Evolutionary conservation across 164 flowering plant genomes (phyloP).

Genomic region (grape (Vitis vinifera)): DNA sequence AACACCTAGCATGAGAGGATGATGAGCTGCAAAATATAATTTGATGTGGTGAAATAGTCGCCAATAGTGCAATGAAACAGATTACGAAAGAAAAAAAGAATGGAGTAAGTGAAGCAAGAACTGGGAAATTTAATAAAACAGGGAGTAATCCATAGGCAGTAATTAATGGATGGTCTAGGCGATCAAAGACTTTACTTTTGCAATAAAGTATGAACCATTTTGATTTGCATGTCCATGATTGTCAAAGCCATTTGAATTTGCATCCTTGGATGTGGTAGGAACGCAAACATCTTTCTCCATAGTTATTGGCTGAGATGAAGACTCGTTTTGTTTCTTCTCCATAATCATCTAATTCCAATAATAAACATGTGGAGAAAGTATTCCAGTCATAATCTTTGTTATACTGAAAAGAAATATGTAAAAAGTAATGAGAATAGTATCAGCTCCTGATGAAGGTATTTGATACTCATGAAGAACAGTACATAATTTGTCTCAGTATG

Average conservation of each 20-base stretch:
- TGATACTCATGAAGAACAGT: neutral
- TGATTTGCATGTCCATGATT: conserved; percentile 21
- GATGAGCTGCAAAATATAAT: too few species aligned
- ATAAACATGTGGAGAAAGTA: conserved; percentile 15
- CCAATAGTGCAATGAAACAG: too few species aligned
- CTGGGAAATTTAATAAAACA: neutral
- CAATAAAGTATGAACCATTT: conserved; percentile 40
- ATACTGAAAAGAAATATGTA: neutral
- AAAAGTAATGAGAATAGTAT: neutral
- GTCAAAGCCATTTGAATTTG: conserved; percentile 28
- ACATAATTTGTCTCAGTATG: neutral
- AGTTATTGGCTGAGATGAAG: conserved; percentile 25
- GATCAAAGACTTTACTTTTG: conserved; percentile 46
- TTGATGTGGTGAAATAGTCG: too few species aligned
- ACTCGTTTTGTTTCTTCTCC: conserved; percentile 44
- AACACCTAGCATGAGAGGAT: too few species aligned
- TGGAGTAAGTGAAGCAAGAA: too few species aligned
- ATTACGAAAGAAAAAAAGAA: too few species aligned
- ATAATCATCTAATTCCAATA: conserved; percentile 42
- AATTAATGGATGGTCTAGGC: neutral
- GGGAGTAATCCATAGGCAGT: neutral
- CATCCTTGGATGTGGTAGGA: conserved; percentile 23
- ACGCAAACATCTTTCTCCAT: conserved; percentile 25
- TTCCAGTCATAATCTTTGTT: neutral
- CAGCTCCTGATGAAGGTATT: too few species aligned